Evolutionary conservation across 257 asterid species (phyloP).

Genomic region (Nemophila menziesii): DNA sequence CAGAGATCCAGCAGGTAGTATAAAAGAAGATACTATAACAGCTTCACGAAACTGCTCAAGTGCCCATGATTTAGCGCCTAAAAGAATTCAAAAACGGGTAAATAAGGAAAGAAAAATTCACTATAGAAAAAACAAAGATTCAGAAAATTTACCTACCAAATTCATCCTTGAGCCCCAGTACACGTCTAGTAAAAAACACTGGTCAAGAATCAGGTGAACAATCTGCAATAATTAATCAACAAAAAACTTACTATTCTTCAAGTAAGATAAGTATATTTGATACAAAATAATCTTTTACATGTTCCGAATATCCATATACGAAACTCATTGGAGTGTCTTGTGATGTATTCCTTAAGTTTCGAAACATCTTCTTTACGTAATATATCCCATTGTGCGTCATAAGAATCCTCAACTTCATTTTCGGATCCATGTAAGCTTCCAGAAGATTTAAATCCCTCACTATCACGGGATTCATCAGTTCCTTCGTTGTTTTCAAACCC

Average conservation of each 20-base stretch:
- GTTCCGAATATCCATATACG: no score
- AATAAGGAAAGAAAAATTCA: constrained; percentile 1
- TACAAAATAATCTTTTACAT: constrained; percentile 26
- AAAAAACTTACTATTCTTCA: no score
- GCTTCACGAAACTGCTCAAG: constrained; percentile 75
- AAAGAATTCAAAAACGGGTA: constrained; percentile 19
- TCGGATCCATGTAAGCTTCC: constrained; percentile 57
- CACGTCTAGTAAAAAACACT: constrained; percentile 63
- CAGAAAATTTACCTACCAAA: constrained; percentile 45
- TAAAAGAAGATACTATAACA: no score
- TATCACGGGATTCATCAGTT: constrained; percentile 36
- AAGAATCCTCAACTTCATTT: constrained; percentile 29
- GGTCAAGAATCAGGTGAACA: constrained; percentile 84
- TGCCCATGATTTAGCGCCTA: constrained; percentile 87
- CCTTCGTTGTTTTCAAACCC: constrained; percentile 38
- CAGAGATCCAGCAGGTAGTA: constrained; percentile 98
- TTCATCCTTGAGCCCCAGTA: constrained; percentile 84
- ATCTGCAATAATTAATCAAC: constrained; percentile 44
- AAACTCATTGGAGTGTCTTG: constrained; percentile 64
- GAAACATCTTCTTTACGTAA: constrained; percentile 83
- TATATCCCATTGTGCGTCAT: constrained; percentile 91
- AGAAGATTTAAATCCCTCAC: constrained; percentile 52
- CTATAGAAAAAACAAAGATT: constrained; percentile 2
- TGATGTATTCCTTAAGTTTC: constrained; percentile 67
- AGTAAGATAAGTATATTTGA: constrained; percentile 2